Evolutionary conservation across 352 stramenopile genomes (phyloP).

Genomic region (Aphanomyces stellatus): DNA sequence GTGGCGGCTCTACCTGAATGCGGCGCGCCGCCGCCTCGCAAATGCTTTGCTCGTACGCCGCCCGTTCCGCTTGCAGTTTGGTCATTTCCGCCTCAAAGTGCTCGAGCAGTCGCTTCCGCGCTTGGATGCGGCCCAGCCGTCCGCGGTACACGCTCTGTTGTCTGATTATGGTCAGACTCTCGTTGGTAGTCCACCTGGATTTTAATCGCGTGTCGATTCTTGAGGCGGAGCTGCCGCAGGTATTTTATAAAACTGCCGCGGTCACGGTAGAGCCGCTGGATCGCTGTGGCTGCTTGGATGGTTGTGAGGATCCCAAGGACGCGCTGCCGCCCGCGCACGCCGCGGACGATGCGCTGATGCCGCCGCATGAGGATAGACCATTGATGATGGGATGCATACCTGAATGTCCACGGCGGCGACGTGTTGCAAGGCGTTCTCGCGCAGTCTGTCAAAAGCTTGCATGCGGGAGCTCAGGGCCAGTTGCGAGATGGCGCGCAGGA

Average conservation of each 20-base stretch:
- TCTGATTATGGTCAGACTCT: not conserved
- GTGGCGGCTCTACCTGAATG: slow-evolving; percentile 33
- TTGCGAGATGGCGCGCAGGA: not conserved
- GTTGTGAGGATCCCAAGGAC: not conserved
- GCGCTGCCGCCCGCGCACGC: not conserved
- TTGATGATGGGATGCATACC: not conserved
- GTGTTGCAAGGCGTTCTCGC: not conserved
- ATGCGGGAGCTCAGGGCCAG: not conserved
- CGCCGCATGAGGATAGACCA: not conserved
- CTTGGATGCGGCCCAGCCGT: slow-evolving; percentile 34
- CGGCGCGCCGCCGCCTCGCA: slow-evolving; percentile 31
- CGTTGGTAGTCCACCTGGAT: slow-evolving; percentile 8
- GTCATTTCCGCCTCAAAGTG: slow-evolving; percentile 53
- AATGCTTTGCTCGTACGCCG: slow-evolving; percentile 35
- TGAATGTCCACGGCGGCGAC: slow-evolving; percentile 12
- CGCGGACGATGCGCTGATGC: not conserved
- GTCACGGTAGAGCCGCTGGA: slow-evolving; percentile 9
- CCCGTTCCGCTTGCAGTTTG: slow-evolving; percentile 40
- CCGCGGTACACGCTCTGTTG: slow-evolving; percentile 45
- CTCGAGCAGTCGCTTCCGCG: slow-evolving; percentile 29
- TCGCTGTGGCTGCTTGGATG: not conserved
- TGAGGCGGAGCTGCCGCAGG: not conserved
- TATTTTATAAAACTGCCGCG: slow-evolving; percentile 2
- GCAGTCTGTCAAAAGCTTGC: not conserved
- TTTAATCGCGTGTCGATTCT: slow-evolving; percentile 2